Percentiles rank a stretch among this genome's conserved stretches.
phyloP scores from a whole-genome alignment of 306 rosid genomes.

The Pachyrhizus erosus region DNA sequence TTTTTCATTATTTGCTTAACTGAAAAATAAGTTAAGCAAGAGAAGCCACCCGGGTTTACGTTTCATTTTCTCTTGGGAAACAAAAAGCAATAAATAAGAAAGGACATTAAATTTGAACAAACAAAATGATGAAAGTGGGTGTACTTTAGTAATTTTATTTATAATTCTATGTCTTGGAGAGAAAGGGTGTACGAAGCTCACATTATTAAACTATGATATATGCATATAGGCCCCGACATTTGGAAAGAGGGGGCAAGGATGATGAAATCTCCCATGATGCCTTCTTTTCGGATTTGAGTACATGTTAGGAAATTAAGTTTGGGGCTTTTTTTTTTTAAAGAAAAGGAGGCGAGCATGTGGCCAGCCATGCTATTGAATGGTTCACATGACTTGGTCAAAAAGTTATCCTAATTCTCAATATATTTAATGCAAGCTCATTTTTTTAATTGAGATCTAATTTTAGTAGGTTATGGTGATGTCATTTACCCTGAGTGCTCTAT shows the following conservation, averaged over 20 bases:
- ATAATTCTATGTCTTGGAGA: conserved; percentile 18
- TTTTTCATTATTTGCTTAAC: conserved; percentile 31
- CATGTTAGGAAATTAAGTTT: conserved; percentile 39
- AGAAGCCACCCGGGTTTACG: conserved; percentile 15
- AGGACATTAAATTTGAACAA: conserved; percentile 18
- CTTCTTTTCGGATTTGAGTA: conserved; percentile 39
- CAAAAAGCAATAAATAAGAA: conserved; percentile 10
- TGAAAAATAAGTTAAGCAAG: conserved; percentile 24
- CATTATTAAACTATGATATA: not conserved
- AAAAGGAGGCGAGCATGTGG: conserved; percentile 58
- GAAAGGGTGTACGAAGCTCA: not conserved
- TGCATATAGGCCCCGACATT: conserved; percentile 37
- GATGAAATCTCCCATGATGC: conserved; percentile 54
- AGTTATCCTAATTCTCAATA: conserved; percentile 39
- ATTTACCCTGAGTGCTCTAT: conserved; percentile 36
- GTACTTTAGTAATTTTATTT: conserved; percentile 42
- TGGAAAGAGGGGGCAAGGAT: conserved; percentile 50
- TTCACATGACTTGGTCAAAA: conserved; percentile 56
- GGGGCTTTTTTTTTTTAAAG: conserved; percentile 24
- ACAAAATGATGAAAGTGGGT: conserved; percentile 32
- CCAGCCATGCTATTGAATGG: conserved; percentile 56
- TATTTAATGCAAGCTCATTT: conserved; percentile 25
- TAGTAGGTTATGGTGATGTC: conserved; percentile 45
- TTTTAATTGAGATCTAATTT: conserved; percentile 40
- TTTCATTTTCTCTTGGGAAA: conserved; percentile 20